Evolutionary conservation across 805 yeast species (phyloP), one percentile per base, ranked within the genome.

Genomic region (Sungouiella blattae): DNA sequence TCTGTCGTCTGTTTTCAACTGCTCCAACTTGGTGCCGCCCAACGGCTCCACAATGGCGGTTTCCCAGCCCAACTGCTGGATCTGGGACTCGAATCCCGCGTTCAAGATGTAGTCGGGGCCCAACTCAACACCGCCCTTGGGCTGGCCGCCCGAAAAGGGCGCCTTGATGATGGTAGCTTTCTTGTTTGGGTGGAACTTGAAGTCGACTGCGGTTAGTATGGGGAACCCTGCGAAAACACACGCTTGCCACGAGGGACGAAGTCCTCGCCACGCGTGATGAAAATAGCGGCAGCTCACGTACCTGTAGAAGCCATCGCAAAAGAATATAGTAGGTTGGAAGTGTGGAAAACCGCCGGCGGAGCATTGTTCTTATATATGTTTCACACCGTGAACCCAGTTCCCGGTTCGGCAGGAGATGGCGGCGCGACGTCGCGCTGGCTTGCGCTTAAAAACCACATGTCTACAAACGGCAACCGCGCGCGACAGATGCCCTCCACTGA

Each of bases 141-240:
- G 89, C 61, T 91, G 98, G 42, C 98, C 98, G 16, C 97, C 98
- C 24, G 88, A 78, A 62, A 91, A 93, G 34, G 98, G 98, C 0
- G 96, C 97, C 13, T 81, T 70, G 41, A 93, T 77, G 35, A 91
- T 67, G n/a, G 87, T 74, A 24, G 80, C 75, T 34, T 75, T 67
- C 50, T 70, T 77, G 32, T 67, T 54, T 32, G 75, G 69, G 52
- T 73, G 74, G 54, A 67, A 78, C 41, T 78, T 76, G 69, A 69
- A 83, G 30, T 62, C 49, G 36, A 67, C 64, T 58, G 46, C 5
- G 12, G 31, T 28, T 17, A 18, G 31, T 18, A 17, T 27, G 29
- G 29, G 29, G 7, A 24, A 24, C 6, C 7, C n/a, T 11, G 27
- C 8, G 14, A 24, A 24, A 24, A 24, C 27, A 24, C 8, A n/a